Evolutionary conservation across 495 filamentous ascomycete genomes (phyloP), one percentile per base, ranked within the genome.

Genomic region (Tetracladium setigerum): DNA sequence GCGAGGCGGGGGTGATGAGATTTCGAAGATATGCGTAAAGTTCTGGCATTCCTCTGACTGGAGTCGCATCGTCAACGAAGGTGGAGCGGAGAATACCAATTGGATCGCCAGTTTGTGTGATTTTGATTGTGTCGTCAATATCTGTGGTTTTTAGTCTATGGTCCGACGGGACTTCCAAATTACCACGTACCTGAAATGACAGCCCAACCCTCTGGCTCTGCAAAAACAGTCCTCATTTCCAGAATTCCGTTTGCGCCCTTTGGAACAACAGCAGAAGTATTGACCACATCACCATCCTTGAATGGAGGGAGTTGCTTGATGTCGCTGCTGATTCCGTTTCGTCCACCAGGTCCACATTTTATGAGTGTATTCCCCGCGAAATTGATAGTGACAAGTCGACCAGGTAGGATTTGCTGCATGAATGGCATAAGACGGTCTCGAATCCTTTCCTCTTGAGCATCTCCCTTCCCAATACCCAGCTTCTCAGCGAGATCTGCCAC

Each of bases 71-170:
- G 7, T 87, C 81, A 35, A 82, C 79, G 56, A 97, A 95, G 2
- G 90, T 97, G 10, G 84, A 84, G 30, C 77, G 74, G 4, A 95
- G 68, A 50, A 95, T 88, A 5, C 87, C 87, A 37, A 84, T 76
- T 1, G 85, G 77, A 38, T 84, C 79, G 34, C 78, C 78, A 2
- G 92, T 95, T 59, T 84, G 74, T 0, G 91, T 95, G 42, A 88
- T 70, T 66, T 97, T 96, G 70, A 96, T 95, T 2, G 91, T 92
- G 63, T 97, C 91, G 63, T 97, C 91, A 59, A 97, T 83, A 58
- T 97, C 91, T 80, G 38, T 27, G 34, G 13, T 3, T 38, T 44
- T 53, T 38, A 62, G 51, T 16, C 41, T 49, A 42, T 27, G 19
- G 17, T 38, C 32, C 19, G 38, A 15, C 27, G 43, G 1, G 30